Evolutionary conservation across 2,329 filamentous ascomycete genomes (phyloP), one percentile per base, ranked within the genome.

Genomic region (Aspergillus sp.): DNA sequence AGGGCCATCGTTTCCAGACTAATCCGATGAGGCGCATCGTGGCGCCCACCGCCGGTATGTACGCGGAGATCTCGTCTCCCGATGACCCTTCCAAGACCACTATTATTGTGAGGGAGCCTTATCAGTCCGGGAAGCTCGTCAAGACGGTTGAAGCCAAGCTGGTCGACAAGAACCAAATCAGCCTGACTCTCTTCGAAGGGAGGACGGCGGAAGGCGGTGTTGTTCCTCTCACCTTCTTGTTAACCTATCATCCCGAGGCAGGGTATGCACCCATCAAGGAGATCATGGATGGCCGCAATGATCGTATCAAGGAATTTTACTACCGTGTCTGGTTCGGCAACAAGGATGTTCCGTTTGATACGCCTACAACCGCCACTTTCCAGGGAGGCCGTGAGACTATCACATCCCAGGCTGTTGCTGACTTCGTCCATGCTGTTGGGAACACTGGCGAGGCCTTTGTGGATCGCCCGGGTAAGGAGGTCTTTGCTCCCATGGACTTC

Each of bases 281-380:
- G 62, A 82, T 96, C 42, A 98, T 98, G 91, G 76, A 86, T 22
- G 82, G 77, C 34, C 86, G 91, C 54, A 98, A 98, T 57, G 89
- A 98, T 57, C 83, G 86, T 44, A 96, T 98, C 71, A 98, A 98
- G 71, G 85, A 94, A 62, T 98, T 98, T 61, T 98, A 98, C 72
- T 98, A 93, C 78, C 80, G 80, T 48, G 80, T 93, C 45, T 98
- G 91, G 91, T 98, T 98, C 50, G 91, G 86, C 26, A 74, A 88
- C 39, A 88, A 94, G 52, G 64, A 72, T 26, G 72, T 93, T 31
- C 80, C 93, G 34, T 83, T 95, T 34, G 81, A 95, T 50, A 80
- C 82, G 11, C 72, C 84, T 22, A 83, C 94, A 32, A 88, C 85
- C 4, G 82, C 84, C 54, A 80, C 78, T 47, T 98, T 98, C 54